Evolutionary conservation across 495 filamentous ascomycete species (phyloP).

Genomic region (Schizothecium vesticola): DNA sequence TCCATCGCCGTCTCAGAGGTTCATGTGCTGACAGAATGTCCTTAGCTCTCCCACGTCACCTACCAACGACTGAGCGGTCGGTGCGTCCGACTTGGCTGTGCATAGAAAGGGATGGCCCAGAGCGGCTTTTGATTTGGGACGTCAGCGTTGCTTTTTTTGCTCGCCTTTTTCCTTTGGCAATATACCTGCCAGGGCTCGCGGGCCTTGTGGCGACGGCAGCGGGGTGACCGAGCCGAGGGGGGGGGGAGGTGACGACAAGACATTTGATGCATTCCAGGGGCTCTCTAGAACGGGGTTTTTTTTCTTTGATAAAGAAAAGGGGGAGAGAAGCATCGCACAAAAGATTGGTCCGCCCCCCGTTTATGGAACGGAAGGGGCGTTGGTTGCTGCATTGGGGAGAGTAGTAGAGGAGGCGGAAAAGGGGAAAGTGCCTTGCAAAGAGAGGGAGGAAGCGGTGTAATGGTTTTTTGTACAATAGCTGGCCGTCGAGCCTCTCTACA

Average conservation of each 20-base stretch:
- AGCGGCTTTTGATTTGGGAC: background rate
- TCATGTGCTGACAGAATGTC: conserved; percentile 14
- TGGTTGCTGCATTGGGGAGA: background rate
- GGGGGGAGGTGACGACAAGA: background rate
- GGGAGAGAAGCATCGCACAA: background rate
- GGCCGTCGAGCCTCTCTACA: background rate
- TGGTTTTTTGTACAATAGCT: background rate
- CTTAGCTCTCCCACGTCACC: conserved; percentile 33
- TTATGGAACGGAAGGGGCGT: background rate
- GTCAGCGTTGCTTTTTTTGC: conserved; percentile 5
- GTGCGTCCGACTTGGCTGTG: background rate
- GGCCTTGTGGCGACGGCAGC: background rate
- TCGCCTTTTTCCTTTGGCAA: background rate
- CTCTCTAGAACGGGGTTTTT: background rate
- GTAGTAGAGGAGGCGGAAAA: background rate
- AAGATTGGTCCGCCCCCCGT: background rate
- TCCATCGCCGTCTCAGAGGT: background rate
- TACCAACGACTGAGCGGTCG: conserved; percentile 24
- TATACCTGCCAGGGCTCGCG: background rate
- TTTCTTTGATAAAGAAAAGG: background rate
- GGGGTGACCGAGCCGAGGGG: background rate
- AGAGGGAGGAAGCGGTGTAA: background rate
- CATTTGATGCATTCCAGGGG: background rate
- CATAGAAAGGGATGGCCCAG: background rate
- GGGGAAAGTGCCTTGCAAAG: background rate